Percentiles rank a stretch among this genome's conserved stretches.
Evolutionary conservation across 208 protist genomes (phyloP).

Genomic region (Crithidia bombi): DNA sequence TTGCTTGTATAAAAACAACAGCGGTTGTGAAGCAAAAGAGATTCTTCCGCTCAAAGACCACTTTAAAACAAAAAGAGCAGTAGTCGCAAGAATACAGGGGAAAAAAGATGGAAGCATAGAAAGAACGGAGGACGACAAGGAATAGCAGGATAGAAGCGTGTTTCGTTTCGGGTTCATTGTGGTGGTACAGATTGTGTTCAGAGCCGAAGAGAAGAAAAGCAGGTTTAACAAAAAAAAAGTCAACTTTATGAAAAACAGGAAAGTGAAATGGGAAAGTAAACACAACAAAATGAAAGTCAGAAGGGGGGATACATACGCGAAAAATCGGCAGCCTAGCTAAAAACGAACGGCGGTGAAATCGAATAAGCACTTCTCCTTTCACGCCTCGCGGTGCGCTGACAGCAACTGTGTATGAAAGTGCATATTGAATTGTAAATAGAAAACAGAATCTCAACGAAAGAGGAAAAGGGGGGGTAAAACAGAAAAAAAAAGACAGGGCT

Average conservation of each 20-base stretch:
- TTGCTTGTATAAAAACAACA: not conserved
- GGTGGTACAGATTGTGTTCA: not conserved
- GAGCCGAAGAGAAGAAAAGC: slow-evolving; percentile 8
- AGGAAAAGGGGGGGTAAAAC: not conserved
- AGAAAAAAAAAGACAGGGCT: not conserved
- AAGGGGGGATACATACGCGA: slow-evolving; percentile 2
- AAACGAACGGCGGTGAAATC: not conserved
- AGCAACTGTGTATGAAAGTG: not conserved
- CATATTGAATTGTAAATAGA: not conserved
- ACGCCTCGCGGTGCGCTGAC: not conserved
- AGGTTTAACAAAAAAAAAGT: not conserved
- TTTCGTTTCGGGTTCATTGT: not conserved
- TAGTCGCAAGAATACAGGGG: not conserved
- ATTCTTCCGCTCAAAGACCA: not conserved
- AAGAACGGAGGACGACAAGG: not conserved
- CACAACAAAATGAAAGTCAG: not conserved
- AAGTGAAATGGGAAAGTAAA: slow-evolving; percentile 15
- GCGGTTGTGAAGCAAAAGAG: not conserved
- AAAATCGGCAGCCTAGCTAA: not conserved
- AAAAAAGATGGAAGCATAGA: not conserved
- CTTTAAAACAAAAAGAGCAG: not conserved
- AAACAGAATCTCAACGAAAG: no score
- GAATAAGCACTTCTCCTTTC: not conserved
- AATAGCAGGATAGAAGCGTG: not conserved
- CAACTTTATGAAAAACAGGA: slow-evolving; percentile 2